Conservation (phyloP, 2,329 filamentous ascomycete species). For the Dactylellina leptospora region DNA sequence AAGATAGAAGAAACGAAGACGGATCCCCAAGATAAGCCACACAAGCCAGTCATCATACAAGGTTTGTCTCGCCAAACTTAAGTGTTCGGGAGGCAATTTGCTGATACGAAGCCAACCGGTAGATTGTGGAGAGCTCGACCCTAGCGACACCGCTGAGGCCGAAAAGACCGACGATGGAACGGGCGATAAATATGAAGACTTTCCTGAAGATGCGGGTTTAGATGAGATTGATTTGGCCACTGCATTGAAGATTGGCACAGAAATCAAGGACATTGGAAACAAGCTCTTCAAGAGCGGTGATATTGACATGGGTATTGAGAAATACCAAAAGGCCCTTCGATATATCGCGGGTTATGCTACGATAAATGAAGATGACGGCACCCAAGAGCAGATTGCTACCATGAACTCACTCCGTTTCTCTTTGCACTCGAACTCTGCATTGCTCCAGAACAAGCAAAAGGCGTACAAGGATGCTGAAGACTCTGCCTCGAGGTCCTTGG, state of each 20-base stretch:
- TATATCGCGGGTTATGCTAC: constrained; percentile 88
- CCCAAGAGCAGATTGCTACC: constrained; percentile 71
- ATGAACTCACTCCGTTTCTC: constrained; percentile 80
- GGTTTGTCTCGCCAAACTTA: constrained; percentile 57
- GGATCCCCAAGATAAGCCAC: constrained; percentile 78
- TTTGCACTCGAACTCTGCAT: constrained; percentile 86
- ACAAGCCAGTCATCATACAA: constrained; percentile 74
- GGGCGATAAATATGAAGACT: constrained; percentile 94
- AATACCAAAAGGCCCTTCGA: constrained; percentile 92
- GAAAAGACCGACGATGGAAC: constrained; percentile 77
- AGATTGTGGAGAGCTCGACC: constrained; percentile 86
- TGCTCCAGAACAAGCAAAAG: constrained; percentile 82
- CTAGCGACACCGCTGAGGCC: constrained; percentile 72
- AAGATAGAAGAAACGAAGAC: constrained; percentile 87
- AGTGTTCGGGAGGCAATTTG: neutral
- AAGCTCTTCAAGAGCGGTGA: constrained; percentile 86
- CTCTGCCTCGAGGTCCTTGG: constrained; percentile 77
- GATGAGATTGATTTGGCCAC: constrained; percentile 71
- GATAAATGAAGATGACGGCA: constrained; percentile 72
- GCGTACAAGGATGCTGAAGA: constrained; percentile 75
- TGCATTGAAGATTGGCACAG: constrained; percentile 79
- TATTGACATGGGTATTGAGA: constrained; percentile 75
- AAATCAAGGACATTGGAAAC: constrained; percentile 92
- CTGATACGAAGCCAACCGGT: constrained; percentile 52
- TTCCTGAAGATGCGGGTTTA: constrained; percentile 78